phyloP scores from a whole-genome alignment of 768 basidiomycete genomes.

The Trametes gibbosa region DNA sequence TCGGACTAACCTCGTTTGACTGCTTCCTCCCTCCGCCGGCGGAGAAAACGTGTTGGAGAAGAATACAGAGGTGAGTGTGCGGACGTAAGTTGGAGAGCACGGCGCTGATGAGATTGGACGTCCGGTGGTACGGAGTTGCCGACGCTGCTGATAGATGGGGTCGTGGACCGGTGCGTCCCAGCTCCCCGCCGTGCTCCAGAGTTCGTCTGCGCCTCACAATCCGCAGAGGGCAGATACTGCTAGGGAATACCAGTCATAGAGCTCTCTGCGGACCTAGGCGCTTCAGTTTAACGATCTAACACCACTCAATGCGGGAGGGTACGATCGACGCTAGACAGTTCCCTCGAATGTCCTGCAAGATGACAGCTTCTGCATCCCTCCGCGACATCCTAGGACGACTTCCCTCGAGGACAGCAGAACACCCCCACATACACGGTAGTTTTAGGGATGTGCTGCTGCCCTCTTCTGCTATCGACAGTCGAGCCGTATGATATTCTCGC shows the following conservation, averaged over 20 bases:
- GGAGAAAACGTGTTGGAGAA: not conserved
- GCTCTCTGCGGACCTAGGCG: too few species aligned
- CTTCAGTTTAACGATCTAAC: not conserved
- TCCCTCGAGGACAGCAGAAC: not conserved
- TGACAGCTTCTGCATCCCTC: not conserved
- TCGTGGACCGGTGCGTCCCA: not conserved
- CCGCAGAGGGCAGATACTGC: not conserved
- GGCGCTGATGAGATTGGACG: not conserved
- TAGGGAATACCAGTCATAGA: not conserved
- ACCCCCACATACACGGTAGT: too few species aligned
- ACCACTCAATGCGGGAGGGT: not conserved
- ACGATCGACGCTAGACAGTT: not conserved
- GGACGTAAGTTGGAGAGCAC: conserved; percentile 2
- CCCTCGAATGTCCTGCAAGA: not conserved
- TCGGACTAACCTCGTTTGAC: conserved; percentile 1
- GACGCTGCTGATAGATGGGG: not conserved
- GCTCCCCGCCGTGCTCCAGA: not conserved
- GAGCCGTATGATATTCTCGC: not conserved
- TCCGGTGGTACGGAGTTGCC: not conserved
- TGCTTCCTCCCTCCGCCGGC: not conserved
- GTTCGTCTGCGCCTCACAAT: not conserved
- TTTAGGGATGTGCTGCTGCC: too few species aligned
- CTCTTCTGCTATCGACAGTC: not conserved
- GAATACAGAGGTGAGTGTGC: not conserved
- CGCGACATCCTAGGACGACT: not conserved